Evolutionary conservation across 192 early-diverging fungal genomes (phyloP).

Genomic region (Mortierella alpina): DNA sequence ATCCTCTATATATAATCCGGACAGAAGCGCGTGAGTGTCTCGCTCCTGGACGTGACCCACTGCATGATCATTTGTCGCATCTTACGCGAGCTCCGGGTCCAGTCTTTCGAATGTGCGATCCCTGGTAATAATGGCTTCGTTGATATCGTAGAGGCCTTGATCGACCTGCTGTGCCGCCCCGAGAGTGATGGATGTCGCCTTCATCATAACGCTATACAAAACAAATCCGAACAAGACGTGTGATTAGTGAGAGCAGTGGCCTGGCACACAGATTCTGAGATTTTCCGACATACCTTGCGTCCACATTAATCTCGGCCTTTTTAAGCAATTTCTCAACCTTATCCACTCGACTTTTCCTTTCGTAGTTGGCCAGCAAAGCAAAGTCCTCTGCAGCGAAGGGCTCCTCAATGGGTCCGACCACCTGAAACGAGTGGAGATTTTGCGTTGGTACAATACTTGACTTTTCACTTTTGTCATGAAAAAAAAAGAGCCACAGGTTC

Average conservation of each 20-base stretch:
- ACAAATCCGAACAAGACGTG: not conserved
- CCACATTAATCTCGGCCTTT: slow-evolving; percentile 2
- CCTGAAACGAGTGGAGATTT: slow-evolving; percentile 19
- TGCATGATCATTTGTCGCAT: too few relatives aligned
- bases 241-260: not conserved
- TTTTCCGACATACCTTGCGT: slow-evolving; percentile 21
- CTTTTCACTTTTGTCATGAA: not conserved
- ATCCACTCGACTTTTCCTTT: slow-evolving; percentile 62
- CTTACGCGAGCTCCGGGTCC: slow-evolving; percentile 28
- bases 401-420: slow-evolving; percentile 62
- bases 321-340: slow-evolving; percentile 34
- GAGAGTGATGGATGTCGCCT: slow-evolving; percentile 22
- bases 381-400: slow-evolving; percentile 69
- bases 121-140: slow-evolving; percentile 20
- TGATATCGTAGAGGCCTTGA: slow-evolving; percentile 44
- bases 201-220: slow-evolving; percentile 32
- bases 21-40: not conserved
- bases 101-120: slow-evolving; percentile 30
- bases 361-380: slow-evolving; percentile 66
- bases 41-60: not conserved
- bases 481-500: not conserved
- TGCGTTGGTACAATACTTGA: not conserved
- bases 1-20: slow-evolving; percentile 10
- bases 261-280: not conserved
- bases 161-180: slow-evolving; percentile 24